Base-by-base conservation (phyloP, 2,329 filamentous ascomycete species). In the Pseudogymnoascus sp. region DNA sequence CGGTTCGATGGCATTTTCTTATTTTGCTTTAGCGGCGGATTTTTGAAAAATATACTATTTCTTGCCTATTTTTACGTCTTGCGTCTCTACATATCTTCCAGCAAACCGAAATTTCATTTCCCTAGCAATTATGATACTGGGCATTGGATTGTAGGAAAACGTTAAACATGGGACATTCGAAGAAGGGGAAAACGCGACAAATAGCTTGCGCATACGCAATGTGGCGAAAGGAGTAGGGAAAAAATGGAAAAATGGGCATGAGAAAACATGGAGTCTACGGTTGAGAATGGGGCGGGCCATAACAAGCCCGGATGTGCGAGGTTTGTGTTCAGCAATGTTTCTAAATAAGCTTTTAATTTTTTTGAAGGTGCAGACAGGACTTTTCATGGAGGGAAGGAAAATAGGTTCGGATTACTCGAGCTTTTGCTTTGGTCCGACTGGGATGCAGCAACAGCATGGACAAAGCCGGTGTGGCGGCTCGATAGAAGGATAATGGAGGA, bases 1-100 rank as follows among this genome's bases (percentile, higher is more conserved):
- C 49, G 14, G 45, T 8, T 55, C n/a, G n/a, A 55, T 19, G 49
- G 49, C 28, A 55, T 19, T 55, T 55, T 55, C n/a, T 19, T 55
- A 55, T 22, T 52, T 52, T 55, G 49, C 49, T 33, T 55, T 28
- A 55, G 49, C 28, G 49, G 49, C 49, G 28, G 49, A 22, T 19
- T 55, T 55, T 55, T 55, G 49, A 55, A 55, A 55, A 33, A 55
- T 33, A 55, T 55, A 33, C 49, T 33, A 33, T 55, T 55, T 33
- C n/a, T 55, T 55, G 49, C 25, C 49, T 5, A 55, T 55, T 55
- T 55, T 55, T 55, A 55, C 45, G 23, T 52, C 45, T 52, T 52
- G 23, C 42, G 42, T 52, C 42, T 55, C 49, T 55, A 55, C 49
- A 55, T 55, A 55, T 33, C 16, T 12, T 19, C n/a, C 28, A 22